Evolutionary conservation across 2,329 filamentous ascomycete species (phyloP).

Genomic region (Corynespora cassiicola): DNA sequence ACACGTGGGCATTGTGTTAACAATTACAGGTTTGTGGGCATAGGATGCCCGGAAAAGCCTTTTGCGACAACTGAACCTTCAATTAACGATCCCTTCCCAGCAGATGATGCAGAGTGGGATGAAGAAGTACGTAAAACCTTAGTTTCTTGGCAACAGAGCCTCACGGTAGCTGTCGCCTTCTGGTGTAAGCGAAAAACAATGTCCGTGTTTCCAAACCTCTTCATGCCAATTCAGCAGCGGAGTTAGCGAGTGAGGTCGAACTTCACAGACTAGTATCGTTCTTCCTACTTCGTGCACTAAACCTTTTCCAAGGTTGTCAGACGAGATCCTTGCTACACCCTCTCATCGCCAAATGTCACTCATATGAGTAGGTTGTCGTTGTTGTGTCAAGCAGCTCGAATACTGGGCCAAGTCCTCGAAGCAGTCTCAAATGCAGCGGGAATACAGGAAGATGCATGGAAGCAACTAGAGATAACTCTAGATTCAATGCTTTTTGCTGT

Average conservation of each 20-base stretch:
- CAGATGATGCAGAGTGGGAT: slow-evolving; percentile 8
- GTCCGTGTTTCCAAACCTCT: too few relatives aligned
- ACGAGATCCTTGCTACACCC: slow-evolving; percentile 12
- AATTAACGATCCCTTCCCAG: slow-evolving; percentile 19
- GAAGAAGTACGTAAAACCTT: slow-evolving; percentile 1
- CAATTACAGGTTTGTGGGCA: slow-evolving; percentile 13
- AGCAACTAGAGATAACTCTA: slow-evolving; percentile 21
- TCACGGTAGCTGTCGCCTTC: too few relatives aligned
- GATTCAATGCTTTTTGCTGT: slow-evolving; percentile 25
- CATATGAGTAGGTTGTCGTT: slow-evolving; percentile 29
- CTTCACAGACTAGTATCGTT: too few relatives aligned
- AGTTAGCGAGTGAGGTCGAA: too few relatives aligned
- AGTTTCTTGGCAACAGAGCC: neutral
- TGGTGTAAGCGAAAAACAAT: too few relatives aligned
- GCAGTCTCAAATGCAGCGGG: slow-evolving; percentile 14
- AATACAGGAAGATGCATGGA: slow-evolving; percentile 16
- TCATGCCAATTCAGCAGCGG: too few relatives aligned
- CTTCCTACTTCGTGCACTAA: neutral
- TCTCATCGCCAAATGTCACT: slow-evolving; percentile 24
- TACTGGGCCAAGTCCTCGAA: slow-evolving; percentile 14
- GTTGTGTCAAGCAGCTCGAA: slow-evolving; percentile 13
- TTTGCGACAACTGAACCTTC: slow-evolving; percentile 10
- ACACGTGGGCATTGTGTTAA: too few relatives aligned
- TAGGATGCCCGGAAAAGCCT: slow-evolving; percentile 6
- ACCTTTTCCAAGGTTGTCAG: slow-evolving; percentile 7